Evolutionary conservation across 2,329 filamentous ascomycete species (phyloP).

Genomic region (Nemania diffusa): DNA sequence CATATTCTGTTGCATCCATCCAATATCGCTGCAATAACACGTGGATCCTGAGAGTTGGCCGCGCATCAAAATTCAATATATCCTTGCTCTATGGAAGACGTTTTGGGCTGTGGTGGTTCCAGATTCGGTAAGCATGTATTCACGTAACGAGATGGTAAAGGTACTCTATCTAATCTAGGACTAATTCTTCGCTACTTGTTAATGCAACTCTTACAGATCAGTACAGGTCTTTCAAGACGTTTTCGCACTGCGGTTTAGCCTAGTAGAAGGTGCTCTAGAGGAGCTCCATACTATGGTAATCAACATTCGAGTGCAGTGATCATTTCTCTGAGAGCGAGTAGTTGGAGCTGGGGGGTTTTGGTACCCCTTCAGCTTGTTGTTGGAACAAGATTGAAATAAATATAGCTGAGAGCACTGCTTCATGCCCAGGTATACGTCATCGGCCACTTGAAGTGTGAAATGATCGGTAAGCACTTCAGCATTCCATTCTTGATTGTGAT

Average conservation of each 20-base stretch:
- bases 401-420: background rate
- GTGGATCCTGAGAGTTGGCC: too few species aligned
- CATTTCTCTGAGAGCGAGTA: too few species aligned
- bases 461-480: background rate
- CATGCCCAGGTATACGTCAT: background rate
- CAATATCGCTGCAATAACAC: too few species aligned
- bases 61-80: too few species aligned
- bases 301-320: background rate
- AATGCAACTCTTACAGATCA: background rate
- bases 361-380: background rate
- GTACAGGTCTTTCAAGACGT: background rate
- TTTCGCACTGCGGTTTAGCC: background rate
- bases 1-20: background rate
- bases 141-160: background rate
- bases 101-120: background rate
- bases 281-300: background rate
- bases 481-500: background rate
- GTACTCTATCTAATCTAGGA: background rate
- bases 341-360: background rate
- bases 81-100: too few species aligned
- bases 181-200: background rate
- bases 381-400: background rate
- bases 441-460: background rate
- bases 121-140: background rate
- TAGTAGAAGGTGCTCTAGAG: background rate